A percentile compares a stretch with the other conserved stretches of the same genome.
Evolutionary conservation across 257 asterid genomes (phyloP).

Genomic region (Solanum ossicruentum): DNA sequence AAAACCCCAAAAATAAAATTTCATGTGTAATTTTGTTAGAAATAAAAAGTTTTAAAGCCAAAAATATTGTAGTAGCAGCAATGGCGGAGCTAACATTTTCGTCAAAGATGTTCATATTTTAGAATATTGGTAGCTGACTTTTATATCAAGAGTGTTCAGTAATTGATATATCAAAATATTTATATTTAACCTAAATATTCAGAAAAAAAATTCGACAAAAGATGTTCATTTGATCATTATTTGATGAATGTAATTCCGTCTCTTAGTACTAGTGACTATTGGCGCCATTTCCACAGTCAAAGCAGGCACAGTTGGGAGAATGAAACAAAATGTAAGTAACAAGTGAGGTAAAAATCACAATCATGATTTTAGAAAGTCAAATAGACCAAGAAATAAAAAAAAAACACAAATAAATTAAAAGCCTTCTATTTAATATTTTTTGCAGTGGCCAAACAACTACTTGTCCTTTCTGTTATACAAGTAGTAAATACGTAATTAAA

Average conservation of each 20-base stretch:
- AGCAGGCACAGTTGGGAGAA: background rate
- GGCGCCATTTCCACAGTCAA: background rate
- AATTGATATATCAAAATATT: too few relatives aligned
- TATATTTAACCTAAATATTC: too few relatives aligned
- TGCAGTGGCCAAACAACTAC: background rate
- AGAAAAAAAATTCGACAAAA: accelerated
- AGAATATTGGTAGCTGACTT: too few relatives aligned
- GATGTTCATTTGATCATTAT: too few relatives aligned
- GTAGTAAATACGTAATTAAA: too few relatives aligned
- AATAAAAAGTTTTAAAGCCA: background rate
- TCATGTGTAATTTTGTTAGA: background rate
- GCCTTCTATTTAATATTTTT: background rate
- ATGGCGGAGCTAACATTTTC: too few relatives aligned
- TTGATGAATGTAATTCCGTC: too few relatives aligned
- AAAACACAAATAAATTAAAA: background rate
- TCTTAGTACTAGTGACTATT: background rate
- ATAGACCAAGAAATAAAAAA: background rate
- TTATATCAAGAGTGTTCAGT: too few relatives aligned
- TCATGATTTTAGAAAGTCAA: background rate
- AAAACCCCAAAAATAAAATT: too few relatives aligned
- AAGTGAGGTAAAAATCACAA: background rate
- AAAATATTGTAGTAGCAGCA: background rate
- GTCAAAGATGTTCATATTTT: too few relatives aligned
- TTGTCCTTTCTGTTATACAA: background rate
- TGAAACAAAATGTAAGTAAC: background rate